Base-by-base conservation (phyloP, 495 filamentous ascomycete genomes). In the Penicillium pulvis region DNA sequence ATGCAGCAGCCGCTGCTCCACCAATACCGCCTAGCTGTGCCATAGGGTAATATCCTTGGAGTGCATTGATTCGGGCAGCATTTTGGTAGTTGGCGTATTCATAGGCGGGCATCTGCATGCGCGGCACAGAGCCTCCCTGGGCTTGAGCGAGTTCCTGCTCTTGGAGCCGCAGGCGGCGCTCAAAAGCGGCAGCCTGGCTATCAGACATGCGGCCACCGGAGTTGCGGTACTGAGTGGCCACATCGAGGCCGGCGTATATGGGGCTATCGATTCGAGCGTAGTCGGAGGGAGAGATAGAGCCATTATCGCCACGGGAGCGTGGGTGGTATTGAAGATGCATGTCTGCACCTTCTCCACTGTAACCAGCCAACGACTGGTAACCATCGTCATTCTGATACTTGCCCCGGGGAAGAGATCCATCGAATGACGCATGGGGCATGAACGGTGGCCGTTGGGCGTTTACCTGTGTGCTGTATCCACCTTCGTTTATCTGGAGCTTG, bases 201-300 rank as follows among this genome's bases (percentile, higher is more conserved):
- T 79, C 74, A 49, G 72, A 72, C 54, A 74, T 56, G 48, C 73
- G 74, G 19, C 70, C 69, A 26, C 67, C 71, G 7, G 74, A 70
- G 41, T 80, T 77, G 19, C 79, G 76, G 55, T 75, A 78, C 43
- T 82, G 73, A 10, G 77, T 72, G 6, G 62, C 55, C 28, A 66
- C 65, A 11, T 79, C 72, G 4, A 71, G 76, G 1, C 73, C 72
- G 16, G 80, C 74, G 61, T 83, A 86, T 55, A 87, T 82, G 1
- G 87, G 79, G 61, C 82, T 87, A 47, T 80, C 82, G 50, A 86
- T 77, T 7, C 82, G 82, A 43, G 79, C 73, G 23, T 83, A 79
- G 14, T 82, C 84, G 1, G 79, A 78, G 2, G 85, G 82, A 4
- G 86, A 87, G 54, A 74, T 73, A 6, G 73, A 70, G 28, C 68